These are phyloP conservation scores for Leccinum subgranulosum DNA, from an alignment of 768 basidiomycete species.

Conservation along the genomic window DNA sequence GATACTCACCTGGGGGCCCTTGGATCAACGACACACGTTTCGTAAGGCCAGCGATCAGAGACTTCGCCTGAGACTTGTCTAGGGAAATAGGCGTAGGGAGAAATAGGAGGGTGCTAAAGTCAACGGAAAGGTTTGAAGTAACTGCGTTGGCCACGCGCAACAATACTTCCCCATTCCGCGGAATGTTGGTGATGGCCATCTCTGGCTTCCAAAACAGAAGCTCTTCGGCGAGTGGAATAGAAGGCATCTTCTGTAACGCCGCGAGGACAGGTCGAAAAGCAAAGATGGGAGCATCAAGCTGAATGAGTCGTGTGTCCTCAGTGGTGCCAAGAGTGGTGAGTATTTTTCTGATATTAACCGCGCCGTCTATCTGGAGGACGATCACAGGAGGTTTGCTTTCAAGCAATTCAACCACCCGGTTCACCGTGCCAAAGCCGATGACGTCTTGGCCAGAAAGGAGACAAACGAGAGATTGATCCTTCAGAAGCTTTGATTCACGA, in stretches of 20 bases:
- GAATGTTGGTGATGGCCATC: background rate
- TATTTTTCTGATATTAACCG: constrained; percentile 33
- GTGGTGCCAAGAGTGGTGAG: constrained; percentile 37
- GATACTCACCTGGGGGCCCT: constrained; percentile 59
- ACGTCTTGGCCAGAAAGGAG: constrained; percentile 46
- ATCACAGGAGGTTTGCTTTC: constrained; percentile 45
- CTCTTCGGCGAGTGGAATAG: constrained; percentile 47
- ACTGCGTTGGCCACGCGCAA: constrained; percentile 26
- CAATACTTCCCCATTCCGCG: background rate
- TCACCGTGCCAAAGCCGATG: constrained; percentile 51
- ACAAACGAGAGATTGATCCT: constrained; percentile 53
- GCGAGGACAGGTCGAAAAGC: constrained; percentile 60
- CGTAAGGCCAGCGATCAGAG: constrained; percentile 48
- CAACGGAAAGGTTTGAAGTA: constrained; percentile 28
- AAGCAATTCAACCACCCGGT: constrained; percentile 54
- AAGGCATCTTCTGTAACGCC: constrained; percentile 43
- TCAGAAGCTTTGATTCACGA: constrained; percentile 36
- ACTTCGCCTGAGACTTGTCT: constrained; percentile 46
- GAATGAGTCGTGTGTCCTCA: constrained; percentile 42
- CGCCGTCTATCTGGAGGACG: constrained; percentile 51
- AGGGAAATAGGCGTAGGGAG: constrained; percentile 40
- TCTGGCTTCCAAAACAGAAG: constrained; percentile 50
- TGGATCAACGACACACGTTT: constrained; percentile 61
- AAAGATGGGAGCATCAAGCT: constrained; percentile 58
- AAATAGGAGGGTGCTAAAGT: constrained; percentile 38